Conservation (phyloP, 2,329 filamentous ascomycete genomes). For the Phialophora chinensis region DNA sequence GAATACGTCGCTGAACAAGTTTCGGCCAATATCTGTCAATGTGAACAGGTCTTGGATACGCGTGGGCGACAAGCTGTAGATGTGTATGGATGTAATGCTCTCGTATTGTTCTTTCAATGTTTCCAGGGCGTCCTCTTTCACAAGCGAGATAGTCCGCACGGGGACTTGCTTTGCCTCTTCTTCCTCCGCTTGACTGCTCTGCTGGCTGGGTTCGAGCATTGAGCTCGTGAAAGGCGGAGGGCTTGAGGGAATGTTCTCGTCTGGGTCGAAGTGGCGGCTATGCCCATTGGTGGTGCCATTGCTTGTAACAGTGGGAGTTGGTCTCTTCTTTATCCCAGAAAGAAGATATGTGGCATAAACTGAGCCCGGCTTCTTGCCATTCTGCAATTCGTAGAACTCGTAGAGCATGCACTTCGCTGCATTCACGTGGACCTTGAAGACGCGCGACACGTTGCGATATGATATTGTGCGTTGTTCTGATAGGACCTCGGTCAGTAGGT, state of each 20-base stretch:
- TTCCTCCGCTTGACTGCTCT: slow-evolving; percentile 65
- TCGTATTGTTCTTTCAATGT: slow-evolving; percentile 72
- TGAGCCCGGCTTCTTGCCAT: slow-evolving; percentile 71
- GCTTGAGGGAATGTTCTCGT: slow-evolving; percentile 67
- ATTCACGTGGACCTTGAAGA: slow-evolving; percentile 82
- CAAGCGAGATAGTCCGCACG: slow-evolving; percentile 68
- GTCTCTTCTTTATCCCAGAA: slow-evolving; percentile 67
- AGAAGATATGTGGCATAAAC: slow-evolving; percentile 94
- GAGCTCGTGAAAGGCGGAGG: slow-evolving; percentile 62
- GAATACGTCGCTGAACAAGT: slow-evolving; percentile 61
- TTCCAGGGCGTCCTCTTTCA: slow-evolving; percentile 73
- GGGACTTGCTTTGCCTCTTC: slow-evolving; percentile 58
- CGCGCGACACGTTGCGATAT: slow-evolving; percentile 83
- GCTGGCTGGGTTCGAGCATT: slow-evolving; percentile 37
- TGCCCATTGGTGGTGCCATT: slow-evolving; percentile 31
- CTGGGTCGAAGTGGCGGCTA: slow-evolving; percentile 67
- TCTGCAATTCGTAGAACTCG: slow-evolving; percentile 82
- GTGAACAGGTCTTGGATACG: slow-evolving; percentile 74
- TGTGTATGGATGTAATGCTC: slow-evolving; percentile 76
- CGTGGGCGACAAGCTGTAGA: slow-evolving; percentile 82
- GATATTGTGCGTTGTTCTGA: slow-evolving; percentile 76
- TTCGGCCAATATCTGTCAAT: slow-evolving; percentile 71
- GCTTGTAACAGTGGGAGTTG: slow-evolving; percentile 31
- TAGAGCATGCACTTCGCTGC: slow-evolving; percentile 88
- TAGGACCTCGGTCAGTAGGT: slow-evolving; percentile 75